Conservation (phyloP, 2,329 filamentous ascomycete genomes). For the Colletotrichum simmondsii region DNA sequence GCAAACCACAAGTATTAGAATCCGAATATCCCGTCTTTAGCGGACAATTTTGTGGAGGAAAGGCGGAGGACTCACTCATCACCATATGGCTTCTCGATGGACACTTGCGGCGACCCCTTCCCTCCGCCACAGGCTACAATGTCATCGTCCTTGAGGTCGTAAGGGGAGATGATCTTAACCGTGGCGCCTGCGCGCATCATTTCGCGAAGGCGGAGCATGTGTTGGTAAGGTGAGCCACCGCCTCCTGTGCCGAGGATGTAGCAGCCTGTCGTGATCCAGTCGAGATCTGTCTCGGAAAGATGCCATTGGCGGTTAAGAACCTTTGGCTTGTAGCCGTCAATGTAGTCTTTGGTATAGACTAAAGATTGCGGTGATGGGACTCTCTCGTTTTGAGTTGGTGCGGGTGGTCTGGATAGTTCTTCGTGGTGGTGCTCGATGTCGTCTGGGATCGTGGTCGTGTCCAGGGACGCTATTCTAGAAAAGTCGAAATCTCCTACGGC, state of each 20-base stretch:
- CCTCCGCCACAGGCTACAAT: slow-evolving; percentile 53
- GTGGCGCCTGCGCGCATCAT: slow-evolving; percentile 61
- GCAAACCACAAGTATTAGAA: neutral
- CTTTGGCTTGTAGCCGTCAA: slow-evolving; percentile 45
- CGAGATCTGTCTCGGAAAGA: slow-evolving; percentile 48
- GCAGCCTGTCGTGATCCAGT: slow-evolving; percentile 48
- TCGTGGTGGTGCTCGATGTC: neutral
- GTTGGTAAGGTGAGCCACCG: slow-evolving; percentile 48
- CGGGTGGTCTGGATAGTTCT: neutral
- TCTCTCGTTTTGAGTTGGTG: neutral
- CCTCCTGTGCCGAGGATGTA: slow-evolving; percentile 50
- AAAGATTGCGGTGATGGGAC: slow-evolving; percentile 25
- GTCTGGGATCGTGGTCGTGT: neutral
- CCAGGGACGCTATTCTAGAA: neutral
- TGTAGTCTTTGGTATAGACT: slow-evolving; percentile 36
- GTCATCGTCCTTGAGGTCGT: slow-evolving; percentile 60
- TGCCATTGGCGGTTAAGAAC: slow-evolving; percentile 47
- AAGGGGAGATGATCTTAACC: slow-evolving; percentile 58
- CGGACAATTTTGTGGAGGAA: no score
- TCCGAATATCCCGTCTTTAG: no score
- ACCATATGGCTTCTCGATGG: slow-evolving; percentile 61
- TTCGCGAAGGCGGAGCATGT: slow-evolving; percentile 59
- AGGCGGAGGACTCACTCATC: neutral
- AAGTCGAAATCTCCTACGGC: slow-evolving; percentile 69
- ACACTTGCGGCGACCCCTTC: slow-evolving; percentile 70